Base-by-base conservation (phyloP, 768 basidiomycete species). In the Termitomyces sp. region DNA sequence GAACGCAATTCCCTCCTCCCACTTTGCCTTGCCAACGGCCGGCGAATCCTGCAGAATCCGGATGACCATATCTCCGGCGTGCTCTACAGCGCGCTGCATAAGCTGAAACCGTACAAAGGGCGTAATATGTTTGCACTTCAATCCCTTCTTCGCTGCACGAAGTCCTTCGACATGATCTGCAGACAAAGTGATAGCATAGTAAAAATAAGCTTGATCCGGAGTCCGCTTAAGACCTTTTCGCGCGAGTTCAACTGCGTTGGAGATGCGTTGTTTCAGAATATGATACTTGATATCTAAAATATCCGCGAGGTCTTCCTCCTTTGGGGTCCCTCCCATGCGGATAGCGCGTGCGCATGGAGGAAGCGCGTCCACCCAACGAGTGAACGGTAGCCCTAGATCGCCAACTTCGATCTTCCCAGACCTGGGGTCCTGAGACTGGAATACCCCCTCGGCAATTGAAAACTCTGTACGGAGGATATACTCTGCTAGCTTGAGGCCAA, bases 201-300 rank as follows among this genome's bases (percentile, higher is more conserved):
- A 85, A 69, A 82, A 87, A 69, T 88, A 89, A 3, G 83, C 83
- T 31, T 83, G 76, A 25, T 82, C 75, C 2, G 87, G 86, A 63
- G 79, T 86, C 36, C 85, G 81, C 63, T 80, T 69, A 40, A 88
- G 69, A 1, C 76, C 79, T 42, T 76, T 74, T 60, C 77, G 74
- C 0, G 85, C 86, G 6, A 79, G 66, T 14, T 68, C 69, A 51
- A 81, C 73, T 1, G 86, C 85, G 11, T 85, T 81, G 4, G 75
- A 68, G 37, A 84, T 72, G 34, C 81, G 79, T 25, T 75, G 71
- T 56, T 74, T 77, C 70, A 86, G 79, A 68, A 88, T 80, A 57
- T 69, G 65, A 67, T 71, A 84, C 67, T 89, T 88, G 73, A 87
- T 81, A 37, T 88, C 86, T 36, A 89, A 69, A 63, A 89, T 83